These are phyloP conservation scores for Penicillium flavigenum DNA, from an alignment of 495 filamentous ascomycete genomes.

Conservation along the genomic window DNA sequence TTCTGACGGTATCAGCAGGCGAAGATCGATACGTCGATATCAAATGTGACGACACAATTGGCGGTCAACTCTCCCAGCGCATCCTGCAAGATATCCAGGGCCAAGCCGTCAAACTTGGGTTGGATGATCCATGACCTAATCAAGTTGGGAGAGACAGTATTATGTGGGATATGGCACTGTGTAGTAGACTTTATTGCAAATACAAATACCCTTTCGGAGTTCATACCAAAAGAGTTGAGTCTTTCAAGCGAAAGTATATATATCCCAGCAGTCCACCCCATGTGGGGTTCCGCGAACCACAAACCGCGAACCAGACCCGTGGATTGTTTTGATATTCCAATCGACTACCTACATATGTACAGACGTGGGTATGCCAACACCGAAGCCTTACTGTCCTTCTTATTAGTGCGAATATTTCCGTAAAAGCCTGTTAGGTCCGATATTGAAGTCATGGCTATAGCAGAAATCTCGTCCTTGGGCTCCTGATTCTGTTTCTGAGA, in stretches of 20 bases:
- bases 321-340: not conserved
- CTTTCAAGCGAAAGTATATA: not conserved
- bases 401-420: not conserved
- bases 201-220: not conserved
- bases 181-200: not conserved
- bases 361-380: too few species aligned
- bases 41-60: conserved; percentile 1
- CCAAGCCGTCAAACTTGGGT: not conserved
- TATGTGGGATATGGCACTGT: not conserved
- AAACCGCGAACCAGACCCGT: not conserved
- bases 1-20: conserved; percentile 1
- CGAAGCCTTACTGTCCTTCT: not conserved
- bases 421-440: not conserved
- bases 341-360: too few species aligned
- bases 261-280: too few species aligned
- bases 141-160: not conserved
- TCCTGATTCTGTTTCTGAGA: not conserved
- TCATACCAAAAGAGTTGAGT: not conserved
- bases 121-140: not conserved
- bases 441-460: not conserved
- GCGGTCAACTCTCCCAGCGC: not conserved
- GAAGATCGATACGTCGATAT: conserved; percentile 4
- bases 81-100: not conserved
- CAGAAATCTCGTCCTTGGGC: not conserved
- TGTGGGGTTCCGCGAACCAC: conserved; percentile 1